Evolutionary conservation across 371 early-diverging fungal species (phyloP), one percentile per base, ranked within the genome.

Genomic region (Mortierella sp.): DNA sequence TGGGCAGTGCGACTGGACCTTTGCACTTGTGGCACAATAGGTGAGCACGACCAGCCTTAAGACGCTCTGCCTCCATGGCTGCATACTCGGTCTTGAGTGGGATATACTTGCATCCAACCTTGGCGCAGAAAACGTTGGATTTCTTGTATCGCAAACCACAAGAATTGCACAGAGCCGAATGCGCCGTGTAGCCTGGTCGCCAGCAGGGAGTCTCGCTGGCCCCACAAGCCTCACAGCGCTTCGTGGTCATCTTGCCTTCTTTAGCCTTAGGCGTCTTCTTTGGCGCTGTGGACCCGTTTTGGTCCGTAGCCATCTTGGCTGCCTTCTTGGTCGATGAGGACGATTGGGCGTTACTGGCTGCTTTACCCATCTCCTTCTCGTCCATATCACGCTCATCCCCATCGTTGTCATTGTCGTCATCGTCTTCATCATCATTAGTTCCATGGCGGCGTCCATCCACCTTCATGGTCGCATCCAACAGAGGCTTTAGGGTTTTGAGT

Each of bases 71-170:
- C 47, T 79, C 80, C 80, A 79, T 79, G 51, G 68, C 62, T n/a
- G 75, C 75, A 58, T 74, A 79, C 69, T 89, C 89, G 0, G 88
- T 86, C 84, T 89, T 89, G 58, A 89, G 80, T 5, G 89, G 89
- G 64, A 89, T 88, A 58, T 88, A 89, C 76, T 85, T 84, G 83
- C 89, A 89, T 28, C 74, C 80, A 14, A 61, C 64, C 49, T 71
- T 67, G 12, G 75, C 72, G 60, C 89, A 89, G 65, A 80, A 88
- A 58, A 89, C 87, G 32, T 78, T 84, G 66, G 87, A 86, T 73
- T 89, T 89, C 84, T 89, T 89, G 84, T 87, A 89, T 2, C 89
- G 73, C 55, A 89, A 62, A 20, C 89, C 89, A 60, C 89, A 89
- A 49, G 86, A 87, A 70, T 89, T 89, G 85, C 89, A 89, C 26